These are phyloP conservation scores for Ceratobasidium papillatum DNA, from an alignment of 1,284 basidiomycete species.

Conservation along the genomic window DNA sequence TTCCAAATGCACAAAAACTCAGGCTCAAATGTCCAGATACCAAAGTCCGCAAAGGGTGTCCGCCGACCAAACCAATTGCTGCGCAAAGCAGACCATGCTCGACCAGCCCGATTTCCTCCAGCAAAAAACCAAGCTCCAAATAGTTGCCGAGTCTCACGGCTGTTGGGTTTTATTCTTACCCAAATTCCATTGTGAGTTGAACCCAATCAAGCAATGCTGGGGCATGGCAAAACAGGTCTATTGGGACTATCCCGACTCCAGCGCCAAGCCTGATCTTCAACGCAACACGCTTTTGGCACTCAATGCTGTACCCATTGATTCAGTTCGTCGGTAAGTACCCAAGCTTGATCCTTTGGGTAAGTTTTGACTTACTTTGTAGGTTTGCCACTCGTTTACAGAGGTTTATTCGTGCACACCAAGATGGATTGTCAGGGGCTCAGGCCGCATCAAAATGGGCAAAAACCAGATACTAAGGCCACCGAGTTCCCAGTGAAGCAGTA, in stretches of 20 bases:
- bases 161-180: constrained; percentile 30
- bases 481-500: not conserved
- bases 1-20: constrained; percentile 11
- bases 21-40: constrained; percentile 40
- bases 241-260: constrained; percentile 16
- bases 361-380: not conserved
- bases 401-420: constrained; percentile 40
- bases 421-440: constrained; percentile 34
- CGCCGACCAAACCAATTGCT: constrained; percentile 23
- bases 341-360: not conserved
- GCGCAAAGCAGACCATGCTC: constrained; percentile 20
- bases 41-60: constrained; percentile 25
- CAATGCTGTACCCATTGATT: constrained; percentile 6
- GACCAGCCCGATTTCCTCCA: constrained; percentile 39
- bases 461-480: constrained; percentile 40
- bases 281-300: constrained; percentile 33
- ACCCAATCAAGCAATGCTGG: constrained; percentile 26
- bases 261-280: constrained; percentile 30
- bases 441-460: constrained; percentile 39
- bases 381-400: constrained; percentile 31
- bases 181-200: constrained; percentile 1
- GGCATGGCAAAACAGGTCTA: constrained; percentile 4
- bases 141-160: constrained; percentile 18
- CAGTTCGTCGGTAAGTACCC: constrained; percentile 25
- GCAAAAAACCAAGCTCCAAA: constrained; percentile 41